Conservation (phyloP, 2,329 filamentous ascomycete species). For the Magnaporthiopsis incrustans region DNA sequence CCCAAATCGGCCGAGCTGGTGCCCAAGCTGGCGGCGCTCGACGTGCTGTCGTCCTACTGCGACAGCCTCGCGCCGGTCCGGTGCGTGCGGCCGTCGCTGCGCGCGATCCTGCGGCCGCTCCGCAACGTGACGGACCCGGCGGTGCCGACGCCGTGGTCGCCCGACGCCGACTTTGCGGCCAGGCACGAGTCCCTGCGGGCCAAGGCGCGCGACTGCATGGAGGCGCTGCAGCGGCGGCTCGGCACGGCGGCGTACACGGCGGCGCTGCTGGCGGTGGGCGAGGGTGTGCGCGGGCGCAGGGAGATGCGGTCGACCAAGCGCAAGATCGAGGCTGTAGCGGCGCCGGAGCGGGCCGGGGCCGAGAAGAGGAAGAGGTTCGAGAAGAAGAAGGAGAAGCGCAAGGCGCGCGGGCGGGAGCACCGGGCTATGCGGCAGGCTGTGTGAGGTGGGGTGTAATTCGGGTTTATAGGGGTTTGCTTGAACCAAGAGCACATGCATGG, state of each 20-base stretch:
- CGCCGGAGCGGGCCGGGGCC: slow-evolving; percentile 69
- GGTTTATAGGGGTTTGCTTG: not conserved
- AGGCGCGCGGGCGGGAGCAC: slow-evolving; percentile 67
- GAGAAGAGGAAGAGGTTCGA: slow-evolving; percentile 80
- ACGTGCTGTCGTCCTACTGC: slow-evolving; percentile 63
- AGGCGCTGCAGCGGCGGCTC: slow-evolving; percentile 74
- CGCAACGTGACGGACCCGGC: slow-evolving; percentile 77
- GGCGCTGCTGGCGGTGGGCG: slow-evolving; percentile 63
- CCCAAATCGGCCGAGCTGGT: slow-evolving; percentile 56
- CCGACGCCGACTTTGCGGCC: slow-evolving; percentile 60
- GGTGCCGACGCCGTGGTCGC: slow-evolving; percentile 63
- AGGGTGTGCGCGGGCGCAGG: slow-evolving; percentile 62
- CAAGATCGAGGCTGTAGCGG: slow-evolving; percentile 76
- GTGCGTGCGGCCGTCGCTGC: slow-evolving; percentile 54
- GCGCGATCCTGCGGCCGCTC: slow-evolving; percentile 51
- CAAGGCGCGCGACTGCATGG: slow-evolving; percentile 70
- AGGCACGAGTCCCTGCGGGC: slow-evolving; percentile 64
- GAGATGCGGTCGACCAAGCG: slow-evolving; percentile 74
- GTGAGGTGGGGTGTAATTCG: slow-evolving; percentile 31
- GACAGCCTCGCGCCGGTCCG: slow-evolving; percentile 46
- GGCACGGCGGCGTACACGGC: slow-evolving; percentile 74
- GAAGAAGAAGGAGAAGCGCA: slow-evolving; percentile 74
- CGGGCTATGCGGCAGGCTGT: slow-evolving; percentile 63
- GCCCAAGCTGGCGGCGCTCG: slow-evolving; percentile 68
- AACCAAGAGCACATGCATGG: not conserved